These are phyloP conservation scores for Lepiota subincarnata DNA, from an alignment of 768 basidiomycete species.

Conservation along the genomic window DNA sequence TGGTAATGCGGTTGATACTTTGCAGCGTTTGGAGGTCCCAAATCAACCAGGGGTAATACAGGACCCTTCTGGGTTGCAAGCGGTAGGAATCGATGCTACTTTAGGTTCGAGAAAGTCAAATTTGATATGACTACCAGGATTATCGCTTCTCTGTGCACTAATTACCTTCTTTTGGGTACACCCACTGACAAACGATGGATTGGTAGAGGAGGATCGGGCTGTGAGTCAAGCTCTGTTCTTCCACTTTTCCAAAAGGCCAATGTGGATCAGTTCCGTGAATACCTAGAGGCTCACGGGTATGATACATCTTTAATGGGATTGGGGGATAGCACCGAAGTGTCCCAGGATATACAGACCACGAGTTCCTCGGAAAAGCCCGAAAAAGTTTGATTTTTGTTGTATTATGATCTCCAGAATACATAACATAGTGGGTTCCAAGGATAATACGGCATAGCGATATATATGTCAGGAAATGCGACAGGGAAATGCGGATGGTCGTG, in stretches of 20 bases:
- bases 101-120: not conserved
- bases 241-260: constrained; percentile 1
- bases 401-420: no score
- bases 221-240: constrained; percentile 30
- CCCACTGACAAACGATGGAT: constrained; percentile 74
- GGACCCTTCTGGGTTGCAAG: constrained; percentile 87
- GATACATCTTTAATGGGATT: constrained; percentile 74
- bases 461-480: no score
- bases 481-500: no score
- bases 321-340: no score
- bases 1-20: not conserved
- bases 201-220: constrained; percentile 67
- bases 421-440: no score
- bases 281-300: constrained; percentile 73
- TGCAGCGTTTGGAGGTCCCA: constrained; percentile 57
- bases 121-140: constrained; percentile 28
- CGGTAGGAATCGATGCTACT: constrained; percentile 30
- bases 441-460: no score
- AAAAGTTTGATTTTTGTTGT: no score
- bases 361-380: no score
- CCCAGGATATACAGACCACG: no score
- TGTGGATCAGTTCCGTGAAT: constrained; percentile 63
- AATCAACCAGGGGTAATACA: constrained; percentile 56
- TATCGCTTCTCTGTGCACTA: constrained; percentile 74
- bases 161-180: constrained; percentile 69